A percentile compares a stretch with the other conserved stretches of the same genome.
Evolutionary conservation across 805 yeast species (phyloP).

Genomic region (Suhomyces canberraensis): DNA sequence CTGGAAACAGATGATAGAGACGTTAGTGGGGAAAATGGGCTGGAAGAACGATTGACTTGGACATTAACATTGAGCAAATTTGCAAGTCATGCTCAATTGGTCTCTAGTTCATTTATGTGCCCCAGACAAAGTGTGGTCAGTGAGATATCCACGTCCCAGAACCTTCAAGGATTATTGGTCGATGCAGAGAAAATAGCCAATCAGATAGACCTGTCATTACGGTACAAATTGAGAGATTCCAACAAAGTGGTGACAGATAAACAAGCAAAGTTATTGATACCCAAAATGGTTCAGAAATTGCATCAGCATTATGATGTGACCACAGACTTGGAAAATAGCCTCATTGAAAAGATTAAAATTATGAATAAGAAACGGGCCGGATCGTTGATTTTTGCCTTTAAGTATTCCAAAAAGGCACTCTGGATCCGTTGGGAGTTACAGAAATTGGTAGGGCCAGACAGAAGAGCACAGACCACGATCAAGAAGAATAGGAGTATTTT

Average conservation of each 20-base stretch:
- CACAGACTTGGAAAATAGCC: constrained; percentile 6
- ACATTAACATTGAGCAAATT: constrained; percentile 10
- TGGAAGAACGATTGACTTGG: constrained; percentile 8
- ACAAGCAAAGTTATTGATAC: constrained; percentile 12
- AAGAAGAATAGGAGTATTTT: constrained; percentile 1
- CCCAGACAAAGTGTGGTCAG: constrained; percentile 9
- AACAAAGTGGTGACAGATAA: constrained; percentile 9
- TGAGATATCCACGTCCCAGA: constrained; percentile 7
- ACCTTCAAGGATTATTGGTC: constrained; percentile 15
- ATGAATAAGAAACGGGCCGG: constrained; percentile 17
- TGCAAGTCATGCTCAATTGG: constrained; percentile 12
- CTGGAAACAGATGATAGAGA: not conserved
- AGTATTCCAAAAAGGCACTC: constrained; percentile 22
- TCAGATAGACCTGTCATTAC: not conserved
- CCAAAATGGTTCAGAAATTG: constrained; percentile 10
- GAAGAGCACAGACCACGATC: constrained; percentile 7
- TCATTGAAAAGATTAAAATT: constrained; percentile 9
- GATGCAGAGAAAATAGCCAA: constrained; percentile 16
- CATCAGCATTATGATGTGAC: constrained; percentile 6
- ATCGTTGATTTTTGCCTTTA: constrained; percentile 27
- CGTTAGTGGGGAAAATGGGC: no score
- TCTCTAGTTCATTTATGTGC: constrained; percentile 20
- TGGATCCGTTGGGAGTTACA: constrained; percentile 32
- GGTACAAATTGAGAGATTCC: not conserved
- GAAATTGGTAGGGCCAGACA: constrained; percentile 23